Conservation (phyloP, 331 rosid species). For the Rosa hybrid region DNA sequence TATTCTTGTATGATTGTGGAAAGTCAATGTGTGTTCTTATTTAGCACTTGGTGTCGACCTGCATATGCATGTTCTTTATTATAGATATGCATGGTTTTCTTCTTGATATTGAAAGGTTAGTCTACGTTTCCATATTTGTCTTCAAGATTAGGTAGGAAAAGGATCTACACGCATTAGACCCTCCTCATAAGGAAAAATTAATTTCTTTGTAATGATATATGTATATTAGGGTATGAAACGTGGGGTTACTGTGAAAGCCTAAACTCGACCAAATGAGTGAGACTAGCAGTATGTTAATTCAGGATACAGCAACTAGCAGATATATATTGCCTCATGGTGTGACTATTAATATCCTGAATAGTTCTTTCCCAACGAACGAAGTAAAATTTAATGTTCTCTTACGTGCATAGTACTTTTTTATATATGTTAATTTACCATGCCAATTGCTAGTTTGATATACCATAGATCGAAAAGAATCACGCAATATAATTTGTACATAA, state of each 20-base stretch:
- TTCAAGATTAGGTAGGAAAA: neutral
- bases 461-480: no score
- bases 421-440: no score
- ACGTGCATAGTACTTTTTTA: no score
- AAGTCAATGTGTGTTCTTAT: conserved; percentile 4
- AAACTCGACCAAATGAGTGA: neutral
- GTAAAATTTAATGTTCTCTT: no score
- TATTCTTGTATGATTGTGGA: neutral
- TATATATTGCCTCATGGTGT: no score
- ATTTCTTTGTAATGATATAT: neutral
- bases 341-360: no score
- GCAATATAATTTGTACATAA: no score
- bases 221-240: neutral
- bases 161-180: neutral
- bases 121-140: neutral
- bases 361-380: no score
- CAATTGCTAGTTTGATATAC: no score
- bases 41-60: neutral
- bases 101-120: neutral
- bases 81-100: neutral
- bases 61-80: neutral
- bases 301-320: neutral
- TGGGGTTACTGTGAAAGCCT: neutral
- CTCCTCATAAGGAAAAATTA: neutral
- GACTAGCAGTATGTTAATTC: neutral